These are phyloP conservation scores for Aureobasidium sp. DNA, from an alignment of 2,329 filamentous ascomycete genomes.

Conservation along the genomic window DNA sequence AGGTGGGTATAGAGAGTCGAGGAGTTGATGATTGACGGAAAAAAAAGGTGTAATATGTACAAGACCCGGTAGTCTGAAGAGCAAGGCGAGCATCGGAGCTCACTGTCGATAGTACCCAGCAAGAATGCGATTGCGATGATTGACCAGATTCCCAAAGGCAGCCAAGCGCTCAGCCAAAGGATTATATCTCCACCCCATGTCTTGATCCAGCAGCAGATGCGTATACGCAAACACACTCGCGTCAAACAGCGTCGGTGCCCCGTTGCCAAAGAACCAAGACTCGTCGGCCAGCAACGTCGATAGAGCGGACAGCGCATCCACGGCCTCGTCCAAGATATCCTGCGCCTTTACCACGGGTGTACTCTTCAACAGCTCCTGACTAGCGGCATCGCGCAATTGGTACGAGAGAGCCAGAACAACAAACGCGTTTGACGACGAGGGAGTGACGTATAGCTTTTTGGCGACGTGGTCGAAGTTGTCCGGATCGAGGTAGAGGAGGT, in stretches of 20 bases:
- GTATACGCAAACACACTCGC: conserved; percentile 86
- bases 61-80: too few species aligned
- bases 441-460: conserved; percentile 58
- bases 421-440: conserved; percentile 49
- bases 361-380: conserved; percentile 60
- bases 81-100: background rate
- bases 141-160: conserved; percentile 53
- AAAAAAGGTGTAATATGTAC: background rate
- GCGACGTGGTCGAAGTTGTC: conserved; percentile 59
- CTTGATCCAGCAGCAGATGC: conserved; percentile 62
- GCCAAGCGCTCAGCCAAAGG: conserved; percentile 49
- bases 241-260: conserved; percentile 66
- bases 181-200: conserved; percentile 55
- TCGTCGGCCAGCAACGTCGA: conserved; percentile 49
- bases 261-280: conserved; percentile 51
- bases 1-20: background rate
- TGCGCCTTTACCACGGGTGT: conserved; percentile 30
- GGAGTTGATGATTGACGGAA: background rate
- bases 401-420: conserved; percentile 55
- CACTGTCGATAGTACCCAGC: conserved; percentile 35
- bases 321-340: conserved; percentile 51
- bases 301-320: conserved; percentile 54
- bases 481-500: conserved; percentile 68
- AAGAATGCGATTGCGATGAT: conserved; percentile 53
- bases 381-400: conserved; percentile 64